Conservation (phyloP, 148 eudicot genomes). For the Rhododendron simsii region DNA sequence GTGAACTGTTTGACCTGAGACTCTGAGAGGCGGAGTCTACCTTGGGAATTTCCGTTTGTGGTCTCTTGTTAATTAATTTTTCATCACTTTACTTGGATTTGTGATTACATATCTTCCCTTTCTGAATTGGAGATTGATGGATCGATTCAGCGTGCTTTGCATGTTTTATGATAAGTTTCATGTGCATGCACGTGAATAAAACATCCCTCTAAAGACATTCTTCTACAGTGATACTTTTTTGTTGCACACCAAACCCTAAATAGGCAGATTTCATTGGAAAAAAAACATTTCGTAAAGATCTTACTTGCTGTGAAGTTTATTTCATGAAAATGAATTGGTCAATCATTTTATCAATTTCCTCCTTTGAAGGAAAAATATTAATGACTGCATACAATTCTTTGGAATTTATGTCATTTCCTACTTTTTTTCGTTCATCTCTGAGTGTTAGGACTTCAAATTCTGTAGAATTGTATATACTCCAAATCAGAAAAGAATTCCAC, state of each 20-base stretch:
- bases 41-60: not conserved
- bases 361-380: not conserved
- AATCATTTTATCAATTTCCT: not conserved
- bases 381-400: not conserved
- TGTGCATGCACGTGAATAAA: not conserved
- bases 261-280: not conserved
- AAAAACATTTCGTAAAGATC: not conserved
- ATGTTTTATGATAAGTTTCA: not conserved
- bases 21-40: not conserved
- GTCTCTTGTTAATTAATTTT: not conserved
- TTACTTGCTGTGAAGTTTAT: not conserved
- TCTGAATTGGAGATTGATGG: not conserved
- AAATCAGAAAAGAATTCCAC: not conserved
- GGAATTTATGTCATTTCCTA: not conserved
- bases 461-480: not conserved
- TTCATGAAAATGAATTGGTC: not conserved
- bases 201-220: not conserved
- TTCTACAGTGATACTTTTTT: not conserved
- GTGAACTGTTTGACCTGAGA: not conserved
- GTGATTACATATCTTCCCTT: not conserved
- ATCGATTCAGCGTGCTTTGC: not conserved
- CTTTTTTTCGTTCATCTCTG: not conserved
- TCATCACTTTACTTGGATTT: not conserved
- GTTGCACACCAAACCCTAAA: not conserved
- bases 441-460: not conserved